Conservation (phyloP, 78 protist genomes). For the slime mould (Dictyostelium discoideum) region dicty_2.7 NC_007088.5:7234001-7234500, state of each 20-base stretch:
- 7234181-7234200: constrained; percentile 92
- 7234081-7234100: constrained; percentile 99
- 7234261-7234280: constrained; percentile 93
- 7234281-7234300: constrained; percentile 96
- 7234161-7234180: constrained; percentile 96
- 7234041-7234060: constrained; percentile 7
- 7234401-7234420: constrained; percentile 99
- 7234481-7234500: constrained; percentile 98
- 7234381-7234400: constrained; percentile 99
- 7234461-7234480: constrained; percentile 99
- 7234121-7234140: constrained; percentile 96
- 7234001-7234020: too few species aligned
- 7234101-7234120: constrained; percentile 99
- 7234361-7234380: constrained; percentile 98
- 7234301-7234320: constrained; percentile 99
- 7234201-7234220: constrained; percentile 99
- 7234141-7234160: constrained; percentile 93
- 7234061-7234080: constrained; percentile 99
- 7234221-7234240: constrained; percentile 99
- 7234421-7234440: constrained; percentile 99
- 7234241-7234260: constrained; percentile 94
- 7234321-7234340: constrained; percentile 98
- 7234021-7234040: neutral
- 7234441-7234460: constrained; percentile 99
- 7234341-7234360: constrained; percentile 99